Conservation (phyloP, 2,329 filamentous ascomycete species). For the Calonectria naviculata region DNA sequence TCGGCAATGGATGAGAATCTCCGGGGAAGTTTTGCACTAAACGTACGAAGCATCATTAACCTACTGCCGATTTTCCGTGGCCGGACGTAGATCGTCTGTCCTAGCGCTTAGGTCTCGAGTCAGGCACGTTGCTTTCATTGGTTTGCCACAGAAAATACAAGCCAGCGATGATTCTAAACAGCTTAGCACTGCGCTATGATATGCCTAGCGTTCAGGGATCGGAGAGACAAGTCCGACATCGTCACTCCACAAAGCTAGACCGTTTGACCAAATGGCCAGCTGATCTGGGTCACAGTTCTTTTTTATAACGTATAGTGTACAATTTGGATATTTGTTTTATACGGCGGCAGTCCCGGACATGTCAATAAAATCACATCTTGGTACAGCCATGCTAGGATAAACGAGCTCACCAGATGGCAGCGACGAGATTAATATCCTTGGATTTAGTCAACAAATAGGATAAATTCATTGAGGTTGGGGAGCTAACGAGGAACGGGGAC, state of each 20-base stretch:
- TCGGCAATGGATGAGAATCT: not conserved
- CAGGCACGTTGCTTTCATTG: not conserved
- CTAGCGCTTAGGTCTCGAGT: not conserved
- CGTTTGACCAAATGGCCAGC: no score
- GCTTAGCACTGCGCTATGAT: not conserved
- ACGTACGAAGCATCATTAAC: not conserved
- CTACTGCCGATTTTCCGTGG: not conserved
- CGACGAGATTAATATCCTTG: not conserved
- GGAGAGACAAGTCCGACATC: no score
- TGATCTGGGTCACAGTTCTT: no score
- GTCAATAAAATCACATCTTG: no score
- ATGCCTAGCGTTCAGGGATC: not conserved
- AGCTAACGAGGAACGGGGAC: not conserved
- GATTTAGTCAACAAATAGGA: not conserved
- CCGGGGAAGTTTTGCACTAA: no score
- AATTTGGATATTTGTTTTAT: no score
- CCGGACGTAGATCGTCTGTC: not conserved
- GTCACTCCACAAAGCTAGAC: no score
- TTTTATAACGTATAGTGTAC: no score
- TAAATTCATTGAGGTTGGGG: not conserved
- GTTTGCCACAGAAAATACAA: not conserved
- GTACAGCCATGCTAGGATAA: no score
- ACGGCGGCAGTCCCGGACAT: no score
- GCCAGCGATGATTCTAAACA: no score
- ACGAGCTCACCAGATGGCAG: no score